Base-by-base conservation (phyloP, 2,329 filamentous ascomycete species). In the Alternaria sp. region DNA sequence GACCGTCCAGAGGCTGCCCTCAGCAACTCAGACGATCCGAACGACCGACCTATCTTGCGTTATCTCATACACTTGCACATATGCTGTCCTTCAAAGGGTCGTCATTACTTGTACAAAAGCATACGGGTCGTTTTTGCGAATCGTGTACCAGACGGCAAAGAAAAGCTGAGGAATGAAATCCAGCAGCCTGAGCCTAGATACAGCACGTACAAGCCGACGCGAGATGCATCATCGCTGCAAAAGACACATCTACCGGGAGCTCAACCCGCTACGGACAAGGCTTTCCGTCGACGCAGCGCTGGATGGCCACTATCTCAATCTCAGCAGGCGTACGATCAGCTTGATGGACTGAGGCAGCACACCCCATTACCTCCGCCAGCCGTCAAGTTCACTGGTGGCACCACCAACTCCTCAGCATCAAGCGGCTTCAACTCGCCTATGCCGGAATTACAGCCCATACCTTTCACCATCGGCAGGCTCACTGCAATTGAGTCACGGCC, bases 81-180 rank as follows among this genome's bases (percentile, higher is more conserved):
- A 61, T 98, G 95, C 80, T 95, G 91, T 73, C 91, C 93, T 1
- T 88, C 90, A 0, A 91, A 90, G 67, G 93, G 92, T 6, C 89
- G 94, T 12, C 97, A 90, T 78, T 98, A 93, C 73, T 84, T 99
- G 6, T 96, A 98, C 83, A 96, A 96, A 73, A 93, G 89, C 71
- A 91, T 98, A 62, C 90, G 96, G 13, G 93, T 98, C 36, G 95
- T 99, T 4, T 99, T 99, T 77, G 96, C 96, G 57, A 98, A 98
- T 76, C 89, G 96, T 25, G 95, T 97, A 0, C 95, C 96, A 0
- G 96, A 98, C 72, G 95, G 93, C 44, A 97, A 97, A 77, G 95
- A 98, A 80, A 95, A 91, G 75, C 85, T 99, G 43, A 87, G 90
- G 30, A 97, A 96, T 74, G 96, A 99, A 77, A 90, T 95, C 6